These are phyloP conservation scores for Ruellia speciosa DNA, from an alignment of 305 asterid genomes.

Conservation along the genomic window DNA sequence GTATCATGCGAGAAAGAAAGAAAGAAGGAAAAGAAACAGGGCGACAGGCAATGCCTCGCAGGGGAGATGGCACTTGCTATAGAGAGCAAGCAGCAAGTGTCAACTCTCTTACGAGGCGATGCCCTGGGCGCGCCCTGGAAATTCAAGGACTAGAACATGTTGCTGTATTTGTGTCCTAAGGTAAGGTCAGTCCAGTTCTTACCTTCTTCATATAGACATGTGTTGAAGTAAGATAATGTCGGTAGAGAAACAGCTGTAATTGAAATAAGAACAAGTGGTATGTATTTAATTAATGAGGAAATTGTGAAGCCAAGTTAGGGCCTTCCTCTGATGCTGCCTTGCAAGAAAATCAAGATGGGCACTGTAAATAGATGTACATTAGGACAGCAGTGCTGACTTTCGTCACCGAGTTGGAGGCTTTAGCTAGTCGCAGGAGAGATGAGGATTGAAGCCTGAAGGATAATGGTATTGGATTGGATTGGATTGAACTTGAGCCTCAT, in stretches of 20 bases:
- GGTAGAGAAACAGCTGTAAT: neutral
- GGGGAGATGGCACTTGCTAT: constrained; percentile 36
- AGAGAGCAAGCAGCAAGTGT: constrained; percentile 13
- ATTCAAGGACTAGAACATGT: neutral
- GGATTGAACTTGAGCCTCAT: neutral
- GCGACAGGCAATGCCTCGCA: constrained; percentile 25
- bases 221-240: neutral
- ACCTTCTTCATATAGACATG: neutral
- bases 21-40: neutral
- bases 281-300: neutral
- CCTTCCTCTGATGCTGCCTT: constrained; percentile 16
- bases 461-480: neutral
- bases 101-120: constrained; percentile 5
- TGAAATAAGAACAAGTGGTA: neutral
- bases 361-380: neutral
- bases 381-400: neutral
- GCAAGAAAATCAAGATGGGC: neutral
- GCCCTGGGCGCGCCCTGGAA: neutral
- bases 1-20: no score
- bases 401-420: neutral
- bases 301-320: neutral
- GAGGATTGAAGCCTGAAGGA: neutral
- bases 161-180: neutral
- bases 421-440: constrained; percentile 4
- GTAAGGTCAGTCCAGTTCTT: neutral